Evolutionary conservation across 2,329 filamentous ascomycete genomes (phyloP).

Genomic region (Beauveria asiatica): DNA sequence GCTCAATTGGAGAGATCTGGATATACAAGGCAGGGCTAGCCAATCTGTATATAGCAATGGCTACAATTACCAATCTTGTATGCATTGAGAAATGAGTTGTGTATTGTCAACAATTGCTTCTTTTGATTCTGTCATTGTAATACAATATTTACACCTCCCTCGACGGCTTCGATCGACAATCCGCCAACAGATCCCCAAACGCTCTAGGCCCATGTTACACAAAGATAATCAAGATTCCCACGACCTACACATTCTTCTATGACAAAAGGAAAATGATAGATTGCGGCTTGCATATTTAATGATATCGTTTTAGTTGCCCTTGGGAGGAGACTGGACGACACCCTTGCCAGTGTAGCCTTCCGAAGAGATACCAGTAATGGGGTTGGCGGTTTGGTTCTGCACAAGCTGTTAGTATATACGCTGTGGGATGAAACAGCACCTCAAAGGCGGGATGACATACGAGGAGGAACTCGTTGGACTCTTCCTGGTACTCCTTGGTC

Average conservation of each 20-base stretch:
- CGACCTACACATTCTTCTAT: conserved; percentile 25
- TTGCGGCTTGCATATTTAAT: conserved; percentile 12
- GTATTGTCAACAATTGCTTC: conserved; percentile 9
- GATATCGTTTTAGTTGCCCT: conserved; percentile 33
- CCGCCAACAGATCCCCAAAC: conserved; percentile 17
- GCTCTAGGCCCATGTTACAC: conserved; percentile 27
- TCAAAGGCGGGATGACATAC: conserved; percentile 42
- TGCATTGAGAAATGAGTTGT: not conserved
- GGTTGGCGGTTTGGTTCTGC: conserved; percentile 77
- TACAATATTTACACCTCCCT: conserved; percentile 36
- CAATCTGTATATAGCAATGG: not conserved
- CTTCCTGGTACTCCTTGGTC: conserved; percentile 96
- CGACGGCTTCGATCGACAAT: conserved; percentile 1
- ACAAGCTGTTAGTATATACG: conserved; percentile 13
- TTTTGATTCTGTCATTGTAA: conserved; percentile 30
- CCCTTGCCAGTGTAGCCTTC: conserved; percentile 72
- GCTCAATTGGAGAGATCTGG: not conserved
- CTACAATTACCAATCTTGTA: not conserved
- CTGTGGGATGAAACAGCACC: not conserved
- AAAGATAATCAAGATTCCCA: conserved; percentile 16
- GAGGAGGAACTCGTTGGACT: conserved; percentile 86
- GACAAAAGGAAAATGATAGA: conserved; percentile 25
- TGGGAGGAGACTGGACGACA: conserved; percentile 62
- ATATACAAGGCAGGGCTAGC: not conserved
- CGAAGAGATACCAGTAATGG: conserved; percentile 74